phyloP scores from a whole-genome alignment of 306 rosid genomes.

The Vigna trinervia region DNA sequence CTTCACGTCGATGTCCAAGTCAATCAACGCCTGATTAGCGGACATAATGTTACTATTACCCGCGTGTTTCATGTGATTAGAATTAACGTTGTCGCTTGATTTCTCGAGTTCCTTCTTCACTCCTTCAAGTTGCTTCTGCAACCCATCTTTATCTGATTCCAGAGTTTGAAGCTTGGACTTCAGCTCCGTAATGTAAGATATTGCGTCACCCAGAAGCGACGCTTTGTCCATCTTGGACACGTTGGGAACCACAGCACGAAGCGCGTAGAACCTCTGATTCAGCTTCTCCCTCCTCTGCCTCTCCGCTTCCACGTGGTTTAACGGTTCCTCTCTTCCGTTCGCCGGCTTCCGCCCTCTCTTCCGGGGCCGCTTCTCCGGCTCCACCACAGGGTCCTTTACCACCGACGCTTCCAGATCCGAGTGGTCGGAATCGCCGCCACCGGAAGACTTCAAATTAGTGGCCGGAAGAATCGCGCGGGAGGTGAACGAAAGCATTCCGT shows the following conservation, averaged over 20 bases:
- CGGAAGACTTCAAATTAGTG: slow-evolving; percentile 54
- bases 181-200: slow-evolving; percentile 83
- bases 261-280: slow-evolving; percentile 91
- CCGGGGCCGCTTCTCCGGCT: slow-evolving; percentile 89
- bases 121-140: slow-evolving; percentile 67
- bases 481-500: slow-evolving; percentile 91
- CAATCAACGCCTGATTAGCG: slow-evolving; percentile 45
- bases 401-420: slow-evolving; percentile 95
- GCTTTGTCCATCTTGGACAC: slow-evolving; percentile 99
- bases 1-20: slow-evolving; percentile 87
- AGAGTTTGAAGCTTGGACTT: slow-evolving; percentile 66
- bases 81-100: slow-evolving; percentile 27
- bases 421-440: slow-evolving; percentile 72
- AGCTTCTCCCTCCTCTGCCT: slow-evolving; percentile 93
- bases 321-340: slow-evolving; percentile 91
- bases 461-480: slow-evolving; percentile 78
- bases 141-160: slow-evolving; percentile 70
- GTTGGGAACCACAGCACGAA: slow-evolving; percentile 92
- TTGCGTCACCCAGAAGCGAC: slow-evolving; percentile 87
- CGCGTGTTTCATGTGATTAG: neutral
- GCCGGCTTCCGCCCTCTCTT: slow-evolving; percentile 96
- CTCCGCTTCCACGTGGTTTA: slow-evolving; percentile 96
- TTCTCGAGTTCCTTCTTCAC: slow-evolving; percentile 65
- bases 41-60: neutral
- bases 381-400: slow-evolving; percentile 70